These are phyloP conservation scores for Penicillium nucicola DNA, from an alignment of 495 filamentous ascomycete species.

Conservation along the genomic window DNA sequence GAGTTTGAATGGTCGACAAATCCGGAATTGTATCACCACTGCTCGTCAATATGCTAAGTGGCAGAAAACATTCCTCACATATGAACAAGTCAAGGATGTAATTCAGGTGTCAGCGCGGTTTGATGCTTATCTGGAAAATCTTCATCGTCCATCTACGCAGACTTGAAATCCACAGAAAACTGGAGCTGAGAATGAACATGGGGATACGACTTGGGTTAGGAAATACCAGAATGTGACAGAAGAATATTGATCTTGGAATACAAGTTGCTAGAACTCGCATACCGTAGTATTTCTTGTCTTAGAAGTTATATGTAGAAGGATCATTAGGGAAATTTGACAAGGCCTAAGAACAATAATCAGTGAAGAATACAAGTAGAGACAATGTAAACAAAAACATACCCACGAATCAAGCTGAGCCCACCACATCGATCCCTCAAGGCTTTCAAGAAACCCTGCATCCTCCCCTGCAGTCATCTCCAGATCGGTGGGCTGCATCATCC, in stretches of 20 bases:
- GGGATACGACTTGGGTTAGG: neutral
- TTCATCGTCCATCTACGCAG: neutral
- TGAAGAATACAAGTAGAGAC: no score
- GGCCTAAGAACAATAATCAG: constrained; percentile 4
- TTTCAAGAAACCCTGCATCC: constrained; percentile 22
- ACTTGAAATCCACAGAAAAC: neutral
- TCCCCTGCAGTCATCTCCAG: neutral
- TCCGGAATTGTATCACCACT: constrained; percentile 26
- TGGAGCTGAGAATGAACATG: neutral
- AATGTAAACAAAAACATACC: no score
- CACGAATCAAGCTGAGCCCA: constrained; percentile 37
- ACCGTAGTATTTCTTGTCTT: neutral
- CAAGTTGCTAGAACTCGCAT: neutral
- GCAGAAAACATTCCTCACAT: constrained; percentile 10
- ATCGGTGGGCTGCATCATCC: neutral
- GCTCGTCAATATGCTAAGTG: constrained; percentile 17
- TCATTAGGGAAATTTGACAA: constrained; percentile 28
- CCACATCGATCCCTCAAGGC: constrained; percentile 30
- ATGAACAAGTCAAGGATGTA: constrained; percentile 17
- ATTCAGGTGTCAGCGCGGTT: constrained; percentile 14
- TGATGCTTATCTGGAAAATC: constrained; percentile 5
- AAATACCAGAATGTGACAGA: neutral
- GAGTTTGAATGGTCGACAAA: constrained; percentile 38
- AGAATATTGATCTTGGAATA: neutral
- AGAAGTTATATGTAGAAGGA: constrained; percentile 14